Evolutionary conservation across 352 stramenopile species (phyloP).

Genomic region (Phytophthora hybrid): DNA sequence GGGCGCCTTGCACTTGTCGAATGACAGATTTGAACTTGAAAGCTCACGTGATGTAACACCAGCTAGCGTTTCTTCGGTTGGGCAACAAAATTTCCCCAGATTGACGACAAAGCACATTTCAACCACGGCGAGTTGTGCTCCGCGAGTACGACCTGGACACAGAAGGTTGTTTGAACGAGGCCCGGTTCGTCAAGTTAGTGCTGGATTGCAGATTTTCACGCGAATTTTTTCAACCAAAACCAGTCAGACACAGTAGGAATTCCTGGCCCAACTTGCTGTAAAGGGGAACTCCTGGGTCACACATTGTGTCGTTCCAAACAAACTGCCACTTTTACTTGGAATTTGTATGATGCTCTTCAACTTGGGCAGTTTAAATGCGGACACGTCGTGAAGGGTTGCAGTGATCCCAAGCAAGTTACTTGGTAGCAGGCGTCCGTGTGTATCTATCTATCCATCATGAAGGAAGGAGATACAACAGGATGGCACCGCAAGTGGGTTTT

Average conservation of each 20-base stretch:
- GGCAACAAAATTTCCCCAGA: not conserved
- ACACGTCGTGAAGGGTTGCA: conserved; percentile 37
- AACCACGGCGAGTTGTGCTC: conserved; percentile 27
- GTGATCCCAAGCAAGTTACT: not conserved
- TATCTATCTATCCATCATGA: conserved; percentile 28
- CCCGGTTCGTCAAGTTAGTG: conserved; percentile 56
- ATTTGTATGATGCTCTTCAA: not conserved
- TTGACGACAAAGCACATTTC: not conserved
- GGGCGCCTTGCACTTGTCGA: not conserved
- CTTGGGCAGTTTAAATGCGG: conserved; percentile 11
- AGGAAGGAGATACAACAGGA: conserved; percentile 21
- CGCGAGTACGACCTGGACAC: conserved; percentile 57
- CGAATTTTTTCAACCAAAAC: conserved; percentile 51
- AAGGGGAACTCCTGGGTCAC: conserved; percentile 20
- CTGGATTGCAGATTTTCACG: conserved; percentile 43
- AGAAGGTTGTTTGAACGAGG: conserved; percentile 44
- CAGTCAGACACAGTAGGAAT: conserved; percentile 62
- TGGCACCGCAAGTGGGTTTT: conserved; percentile 79
- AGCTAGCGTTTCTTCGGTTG: not conserved
- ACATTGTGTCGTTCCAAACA: not conserved
- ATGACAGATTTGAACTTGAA: not conserved
- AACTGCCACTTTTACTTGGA: not conserved
- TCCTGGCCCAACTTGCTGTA: conserved; percentile 53
- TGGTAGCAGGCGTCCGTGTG: conserved; percentile 1
- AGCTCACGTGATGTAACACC: not conserved